Base-by-base conservation (phyloP, 129 eudicot genomes). In the Tanacetum coccineum region DNA sequence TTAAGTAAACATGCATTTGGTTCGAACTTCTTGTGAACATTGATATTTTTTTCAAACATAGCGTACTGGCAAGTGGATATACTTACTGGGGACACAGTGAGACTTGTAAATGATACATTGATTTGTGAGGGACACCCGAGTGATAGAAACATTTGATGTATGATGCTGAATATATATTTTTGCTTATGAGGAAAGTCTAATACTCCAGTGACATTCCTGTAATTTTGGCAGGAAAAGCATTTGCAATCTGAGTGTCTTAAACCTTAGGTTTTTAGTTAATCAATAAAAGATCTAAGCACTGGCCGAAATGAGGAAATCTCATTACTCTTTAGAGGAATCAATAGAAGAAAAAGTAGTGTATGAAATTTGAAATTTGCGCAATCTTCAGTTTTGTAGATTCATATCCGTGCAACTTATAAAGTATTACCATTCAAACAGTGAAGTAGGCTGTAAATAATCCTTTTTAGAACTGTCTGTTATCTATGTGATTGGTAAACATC, bases 401-500 rank as follows among this genome's bases (percentile, higher is more conserved):
- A 28, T 51, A 39, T 55, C 3, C 20, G 64, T 68, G 40, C 63
- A 54, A 56, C 55, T 42, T 53, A 64, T 40, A 55, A 55, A 14
- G 22, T 39, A 54, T 17, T 40, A 56, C n/a, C 42, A 22, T 21
- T 51, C 14, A 69, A 55, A 36, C 25, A 19, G 20, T 52, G 62
- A 67, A 53, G 53, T 54, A 54, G 25, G 9, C 36, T 32, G 39
- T 46, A 5, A 2, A 32, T 9, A 0, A 8, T 45, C 17, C 52
- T 3, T 61, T 17, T 63, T 47, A 22, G 14, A 10, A 30, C 13
- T 26, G 71, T 30, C 50, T 36, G 39, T 32, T 53, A 67, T 19
- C 71, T 26, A 65, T 25, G 59, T 67, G 49, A 50, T 15, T 67
- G 72, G 49, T 54, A 53, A 42, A 10, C 63, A 68, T 54, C 32